A percentile compares a stretch with the other conserved stretches of the same genome.
Evolutionary conservation across 495 filamentous ascomycete species (phyloP).

Genomic region (Talaromyces liani): DNA sequence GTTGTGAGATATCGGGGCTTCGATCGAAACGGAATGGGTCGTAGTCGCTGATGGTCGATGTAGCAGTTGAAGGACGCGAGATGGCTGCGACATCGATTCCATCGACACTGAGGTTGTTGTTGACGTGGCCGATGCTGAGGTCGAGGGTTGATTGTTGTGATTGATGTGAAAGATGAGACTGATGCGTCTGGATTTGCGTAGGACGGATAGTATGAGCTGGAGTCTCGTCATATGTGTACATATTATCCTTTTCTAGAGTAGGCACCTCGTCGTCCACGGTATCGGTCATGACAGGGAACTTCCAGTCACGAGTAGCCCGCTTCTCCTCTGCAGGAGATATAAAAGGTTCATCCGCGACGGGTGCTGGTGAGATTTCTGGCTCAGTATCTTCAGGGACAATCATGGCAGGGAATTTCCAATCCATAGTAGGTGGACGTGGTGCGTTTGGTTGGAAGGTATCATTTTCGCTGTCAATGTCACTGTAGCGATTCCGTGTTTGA

Average conservation of each 20-base stretch:
- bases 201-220: conserved; percentile 33
- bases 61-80: conserved; percentile 35
- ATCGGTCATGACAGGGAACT: conserved; percentile 36
- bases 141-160: conserved; percentile 13
- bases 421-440: conserved; percentile 41
- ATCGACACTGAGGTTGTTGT: neutral
- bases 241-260: conserved; percentile 3
- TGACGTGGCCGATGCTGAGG: neutral
- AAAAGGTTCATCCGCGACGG: conserved; percentile 5
- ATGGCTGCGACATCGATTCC: conserved; percentile 11
- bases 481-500: conserved; percentile 22
- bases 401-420: conserved; percentile 41
- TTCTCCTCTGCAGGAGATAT: conserved; percentile 22
- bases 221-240: conserved; percentile 14
- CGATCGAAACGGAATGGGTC: conserved; percentile 42
- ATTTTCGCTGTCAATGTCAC: conserved; percentile 18
- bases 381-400: conserved; percentile 19
- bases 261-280: conserved; percentile 10
- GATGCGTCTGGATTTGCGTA: conserved; percentile 13
- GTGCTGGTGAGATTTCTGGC: conserved; percentile 12
- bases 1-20: conserved; percentile 11
- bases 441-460: conserved; percentile 30
- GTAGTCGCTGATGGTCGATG: conserved; percentile 34
- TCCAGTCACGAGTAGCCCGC: conserved; percentile 38
- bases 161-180: conserved; percentile 13